phyloP scores from a whole-genome alignment of 208 protist species.

The Strigomonas galati region DNA sequence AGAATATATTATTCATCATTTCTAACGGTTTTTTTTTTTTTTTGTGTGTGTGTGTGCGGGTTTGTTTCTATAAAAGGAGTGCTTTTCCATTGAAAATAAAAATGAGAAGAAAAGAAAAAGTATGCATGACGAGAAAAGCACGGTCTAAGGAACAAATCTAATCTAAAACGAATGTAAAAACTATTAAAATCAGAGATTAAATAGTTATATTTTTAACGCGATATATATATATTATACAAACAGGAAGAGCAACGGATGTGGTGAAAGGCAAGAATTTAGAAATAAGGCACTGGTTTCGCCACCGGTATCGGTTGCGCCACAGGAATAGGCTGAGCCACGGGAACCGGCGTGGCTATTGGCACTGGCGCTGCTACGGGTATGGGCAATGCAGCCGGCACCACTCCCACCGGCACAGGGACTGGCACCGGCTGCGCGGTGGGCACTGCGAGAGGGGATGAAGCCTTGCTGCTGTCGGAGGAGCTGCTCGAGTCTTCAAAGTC shows the following conservation, averaged over 20 bases:
- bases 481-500: background rate
- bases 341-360: background rate
- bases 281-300: background rate
- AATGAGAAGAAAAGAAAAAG: background rate
- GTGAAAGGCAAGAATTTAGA: background rate
- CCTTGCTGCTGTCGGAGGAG: background rate
- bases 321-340: background rate
- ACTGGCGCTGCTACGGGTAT: background rate
- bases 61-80: too few species aligned
- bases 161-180: background rate
- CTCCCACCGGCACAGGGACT: too few species aligned
- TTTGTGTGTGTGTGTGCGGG: too few species aligned
- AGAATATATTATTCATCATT: too few species aligned
- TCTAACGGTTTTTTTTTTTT: too few species aligned
- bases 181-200: too few species aligned
- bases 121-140: background rate
- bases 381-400: too few species aligned
- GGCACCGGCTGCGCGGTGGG: too few species aligned
- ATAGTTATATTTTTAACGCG: too few species aligned
- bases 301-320: background rate
- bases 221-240: too few species aligned
- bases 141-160: background rate
- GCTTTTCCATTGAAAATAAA: too few species aligned
- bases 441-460: background rate
- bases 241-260: background rate